Evolutionary conservation across 1,139 yeast genomes (phyloP).

Genomic region (Diutina sp.): DNA sequence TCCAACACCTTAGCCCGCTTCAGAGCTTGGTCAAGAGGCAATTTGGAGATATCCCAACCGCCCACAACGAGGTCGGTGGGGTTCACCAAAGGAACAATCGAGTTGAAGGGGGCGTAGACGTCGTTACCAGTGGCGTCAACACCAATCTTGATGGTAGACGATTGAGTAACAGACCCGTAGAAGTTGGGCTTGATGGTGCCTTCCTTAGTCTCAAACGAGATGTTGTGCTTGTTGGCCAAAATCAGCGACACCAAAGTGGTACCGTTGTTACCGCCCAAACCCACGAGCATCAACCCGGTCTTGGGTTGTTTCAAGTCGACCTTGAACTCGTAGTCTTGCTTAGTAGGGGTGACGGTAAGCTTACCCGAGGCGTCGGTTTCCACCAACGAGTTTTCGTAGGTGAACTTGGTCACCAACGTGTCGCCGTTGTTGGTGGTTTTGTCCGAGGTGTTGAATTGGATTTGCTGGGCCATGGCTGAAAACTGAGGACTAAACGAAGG

Average conservation of each 20-base stretch:
- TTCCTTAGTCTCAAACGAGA: slow-evolving; percentile 72
- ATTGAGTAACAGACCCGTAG: slow-evolving; percentile 93
- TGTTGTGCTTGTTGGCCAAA: slow-evolving; percentile 71
- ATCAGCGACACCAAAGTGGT: slow-evolving; percentile 79
- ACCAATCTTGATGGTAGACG: slow-evolving; percentile 84
- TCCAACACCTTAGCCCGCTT: slow-evolving; percentile 81
- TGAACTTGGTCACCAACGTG: slow-evolving; percentile 58
- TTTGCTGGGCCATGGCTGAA: background rate
- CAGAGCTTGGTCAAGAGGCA: slow-evolving; percentile 67
- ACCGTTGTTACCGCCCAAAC: slow-evolving; percentile 96
- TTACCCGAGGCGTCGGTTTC: slow-evolving; percentile 37
- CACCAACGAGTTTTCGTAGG: slow-evolving; percentile 56
- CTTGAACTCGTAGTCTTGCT: slow-evolving; percentile 72
- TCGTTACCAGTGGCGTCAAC: slow-evolving; percentile 73
- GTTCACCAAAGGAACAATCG: slow-evolving; percentile 73
- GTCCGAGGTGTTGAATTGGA: slow-evolving; percentile 53
- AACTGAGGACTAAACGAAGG: background rate
- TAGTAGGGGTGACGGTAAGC: slow-evolving; percentile 58
- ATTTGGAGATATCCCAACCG: slow-evolving; percentile 88
- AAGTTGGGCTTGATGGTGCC: slow-evolving; percentile 76
- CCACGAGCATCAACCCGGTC: slow-evolving; percentile 83
- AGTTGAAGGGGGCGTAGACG: slow-evolving; percentile 86
- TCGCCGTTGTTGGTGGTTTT: slow-evolving; percentile 34
- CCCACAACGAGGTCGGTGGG: slow-evolving; percentile 87
- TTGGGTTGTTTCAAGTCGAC: slow-evolving; percentile 75